Conservation (phyloP, 2,329 filamentous ascomycete species). For the Monilinia vaccinii-corymbosi region DNA sequence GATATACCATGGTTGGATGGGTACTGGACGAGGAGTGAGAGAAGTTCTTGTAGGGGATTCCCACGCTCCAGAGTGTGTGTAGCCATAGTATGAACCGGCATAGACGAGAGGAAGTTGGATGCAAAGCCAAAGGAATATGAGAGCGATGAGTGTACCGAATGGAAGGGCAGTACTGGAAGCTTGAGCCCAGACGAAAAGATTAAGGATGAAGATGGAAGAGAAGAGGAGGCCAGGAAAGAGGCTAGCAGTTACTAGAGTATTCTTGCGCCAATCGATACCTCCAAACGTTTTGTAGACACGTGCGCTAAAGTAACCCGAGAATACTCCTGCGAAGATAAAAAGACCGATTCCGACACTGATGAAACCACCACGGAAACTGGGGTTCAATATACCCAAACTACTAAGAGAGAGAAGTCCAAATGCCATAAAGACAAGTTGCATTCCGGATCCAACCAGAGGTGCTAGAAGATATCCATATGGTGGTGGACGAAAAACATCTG, state of each 20-base stretch:
- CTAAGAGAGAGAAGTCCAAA: conserved; percentile 62
- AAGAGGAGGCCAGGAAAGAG: conserved; percentile 76
- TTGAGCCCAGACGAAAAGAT: conserved; percentile 85
- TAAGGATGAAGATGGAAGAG: conserved; percentile 65
- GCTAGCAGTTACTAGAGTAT: conserved; percentile 66
- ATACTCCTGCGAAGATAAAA: conserved; percentile 73
- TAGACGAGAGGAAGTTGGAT: conserved; percentile 83
- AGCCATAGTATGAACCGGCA: conserved; percentile 69
- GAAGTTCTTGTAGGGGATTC: conserved; percentile 75
- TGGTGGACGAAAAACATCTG: conserved; percentile 77
- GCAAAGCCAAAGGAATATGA: conserved; percentile 71
- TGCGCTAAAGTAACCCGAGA: conserved; percentile 82
- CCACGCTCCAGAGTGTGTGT: conserved; percentile 57
- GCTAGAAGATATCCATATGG: conserved; percentile 63
- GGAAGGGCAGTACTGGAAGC: conserved; percentile 81
- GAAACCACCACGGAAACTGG: conserved; percentile 83
- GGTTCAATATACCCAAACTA: conserved; percentile 70
- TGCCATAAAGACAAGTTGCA: conserved; percentile 78
- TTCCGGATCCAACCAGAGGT: conserved; percentile 74
- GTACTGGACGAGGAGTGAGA: conserved; percentile 62
- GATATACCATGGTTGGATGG: conserved; percentile 65
- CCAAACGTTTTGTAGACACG: conserved; percentile 78
- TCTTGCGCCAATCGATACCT: conserved; percentile 64
- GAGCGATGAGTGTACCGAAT: conserved; percentile 65
- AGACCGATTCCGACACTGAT: conserved; percentile 75